phyloP scores from a whole-genome alignment of 768 basidiomycete species.

The Trametes meyenii region DNA sequence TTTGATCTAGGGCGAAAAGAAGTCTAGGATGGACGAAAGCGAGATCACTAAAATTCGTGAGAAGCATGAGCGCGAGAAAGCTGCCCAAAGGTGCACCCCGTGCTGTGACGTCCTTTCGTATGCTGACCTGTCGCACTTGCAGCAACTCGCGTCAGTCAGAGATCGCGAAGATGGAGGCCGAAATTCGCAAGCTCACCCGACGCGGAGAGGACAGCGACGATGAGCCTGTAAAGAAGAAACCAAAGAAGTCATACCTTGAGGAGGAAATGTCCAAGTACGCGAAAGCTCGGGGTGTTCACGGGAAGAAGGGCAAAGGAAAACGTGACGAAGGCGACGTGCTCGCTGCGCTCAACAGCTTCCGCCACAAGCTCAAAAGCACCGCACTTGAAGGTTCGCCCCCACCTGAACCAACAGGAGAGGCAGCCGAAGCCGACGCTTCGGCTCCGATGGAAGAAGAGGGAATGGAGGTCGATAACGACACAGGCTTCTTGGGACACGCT shows the following conservation, averaged over 20 bases:
- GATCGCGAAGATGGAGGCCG: constrained; percentile 87
- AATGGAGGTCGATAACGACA: constrained; percentile 79
- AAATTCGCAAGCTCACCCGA: constrained; percentile 73
- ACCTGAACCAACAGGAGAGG: constrained; percentile 21
- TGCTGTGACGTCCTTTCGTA: not conserved
- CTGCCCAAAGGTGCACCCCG: constrained; percentile 56
- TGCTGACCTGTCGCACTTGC: not conserved
- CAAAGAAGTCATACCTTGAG: constrained; percentile 71
- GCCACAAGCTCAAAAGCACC: constrained; percentile 62
- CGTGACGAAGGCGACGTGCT: constrained; percentile 77
- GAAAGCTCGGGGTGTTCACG: constrained; percentile 58
- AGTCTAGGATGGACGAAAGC: constrained; percentile 42
- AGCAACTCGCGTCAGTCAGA: constrained; percentile 72
- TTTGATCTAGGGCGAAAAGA: constrained; percentile 30
- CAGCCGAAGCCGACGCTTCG: constrained; percentile 9
- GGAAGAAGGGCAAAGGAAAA: constrained; percentile 48
- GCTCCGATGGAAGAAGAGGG: constrained; percentile 43
- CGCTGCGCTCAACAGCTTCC: constrained; percentile 68
- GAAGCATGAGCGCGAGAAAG: constrained; percentile 72
- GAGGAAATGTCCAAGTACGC: constrained; percentile 84
- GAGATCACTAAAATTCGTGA: constrained; percentile 77
- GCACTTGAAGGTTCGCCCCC: constrained; percentile 27
- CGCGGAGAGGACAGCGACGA: constrained; percentile 48
- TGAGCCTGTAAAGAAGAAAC: constrained; percentile 57
- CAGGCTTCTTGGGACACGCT: constrained; percentile 71